phyloP scores from a whole-genome alignment of 495 filamentous ascomycete species.

The Aspergillus wentii region DNA sequence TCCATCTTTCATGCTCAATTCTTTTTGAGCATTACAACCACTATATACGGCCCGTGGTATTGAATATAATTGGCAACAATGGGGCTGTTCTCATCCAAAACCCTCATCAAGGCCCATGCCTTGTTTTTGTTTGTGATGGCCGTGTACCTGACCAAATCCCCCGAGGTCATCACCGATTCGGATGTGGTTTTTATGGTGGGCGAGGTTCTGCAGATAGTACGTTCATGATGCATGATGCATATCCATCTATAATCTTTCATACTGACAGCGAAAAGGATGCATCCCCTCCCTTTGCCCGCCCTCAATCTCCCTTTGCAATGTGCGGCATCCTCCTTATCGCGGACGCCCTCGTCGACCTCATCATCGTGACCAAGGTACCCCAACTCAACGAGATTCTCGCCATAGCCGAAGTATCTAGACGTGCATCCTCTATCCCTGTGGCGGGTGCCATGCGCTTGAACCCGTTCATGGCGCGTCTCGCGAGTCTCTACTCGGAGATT shows the following conservation, averaged over 20 bases:
- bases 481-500: constrained; percentile 62
- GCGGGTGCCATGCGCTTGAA: constrained; percentile 16
- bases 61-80: constrained; percentile 40
- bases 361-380: constrained; percentile 54
- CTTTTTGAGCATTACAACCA: no score
- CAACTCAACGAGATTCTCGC: constrained; percentile 35
- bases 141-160: constrained; percentile 75
- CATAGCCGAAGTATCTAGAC: constrained; percentile 20
- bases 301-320: constrained; percentile 65
- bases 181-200: constrained; percentile 79
- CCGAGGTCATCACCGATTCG: constrained; percentile 66
- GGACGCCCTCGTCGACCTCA: constrained; percentile 67
- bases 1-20: neutral
- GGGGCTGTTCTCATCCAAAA: constrained; percentile 71
- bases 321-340: constrained; percentile 64
- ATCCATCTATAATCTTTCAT: constrained; percentile 19
- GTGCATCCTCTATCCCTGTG: constrained; percentile 7
- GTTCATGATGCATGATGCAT: constrained; percentile 5
- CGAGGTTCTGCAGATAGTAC: constrained; percentile 73
- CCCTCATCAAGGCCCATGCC: constrained; percentile 71
- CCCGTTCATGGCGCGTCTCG: constrained; percentile 22
- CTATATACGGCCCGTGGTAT: neutral
- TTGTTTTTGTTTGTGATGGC: constrained; percentile 78
- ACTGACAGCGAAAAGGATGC: constrained; percentile 27
- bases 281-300: constrained; percentile 52